Evolutionary conservation across 2,329 filamentous ascomycete genomes (phyloP).

Genomic region (Colletotrichum sp.): DNA sequence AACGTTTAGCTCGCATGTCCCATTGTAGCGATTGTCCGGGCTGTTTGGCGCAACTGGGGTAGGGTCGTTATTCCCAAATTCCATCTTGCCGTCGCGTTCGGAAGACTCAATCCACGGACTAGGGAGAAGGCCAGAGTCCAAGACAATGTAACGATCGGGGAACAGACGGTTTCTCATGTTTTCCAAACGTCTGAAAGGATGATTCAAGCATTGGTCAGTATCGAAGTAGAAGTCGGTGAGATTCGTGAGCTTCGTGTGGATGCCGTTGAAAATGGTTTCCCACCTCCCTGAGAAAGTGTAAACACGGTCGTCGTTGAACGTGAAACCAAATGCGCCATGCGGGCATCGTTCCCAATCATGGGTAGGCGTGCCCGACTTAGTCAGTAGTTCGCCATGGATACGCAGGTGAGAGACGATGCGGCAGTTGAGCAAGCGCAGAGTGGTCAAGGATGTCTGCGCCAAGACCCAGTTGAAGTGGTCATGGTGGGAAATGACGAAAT

Average conservation of each 20-base stretch:
- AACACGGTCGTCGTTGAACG: neutral
- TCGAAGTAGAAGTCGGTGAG: constrained; percentile 23
- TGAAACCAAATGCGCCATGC: neutral
- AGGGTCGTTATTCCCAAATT: neutral
- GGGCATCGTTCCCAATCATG: constrained; percentile 20
- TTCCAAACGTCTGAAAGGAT: neutral
- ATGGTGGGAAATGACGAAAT: constrained; percentile 20
- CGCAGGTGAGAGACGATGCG: constrained; percentile 14
- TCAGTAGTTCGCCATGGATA: neutral
- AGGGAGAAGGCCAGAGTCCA: neutral
- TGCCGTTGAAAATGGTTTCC: constrained; percentile 25
- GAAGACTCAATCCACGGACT: neutral
- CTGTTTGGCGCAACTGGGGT: neutral
- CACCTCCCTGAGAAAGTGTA: constrained; percentile 23
- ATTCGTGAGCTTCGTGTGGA: constrained; percentile 12
- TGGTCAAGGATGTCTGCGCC: neutral
- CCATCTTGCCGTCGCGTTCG: neutral
- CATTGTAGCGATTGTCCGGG: neutral
- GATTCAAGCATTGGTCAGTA: neutral
- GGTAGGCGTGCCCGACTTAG: neutral
- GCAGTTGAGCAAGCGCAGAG: constrained; percentile 16
- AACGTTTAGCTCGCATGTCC: neutral
- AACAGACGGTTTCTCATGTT: neutral
- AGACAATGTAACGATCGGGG: neutral
- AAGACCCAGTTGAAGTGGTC: constrained; percentile 31